Conservation (phyloP, 306 rosid genomes). For the Sindora glabra region DNA sequence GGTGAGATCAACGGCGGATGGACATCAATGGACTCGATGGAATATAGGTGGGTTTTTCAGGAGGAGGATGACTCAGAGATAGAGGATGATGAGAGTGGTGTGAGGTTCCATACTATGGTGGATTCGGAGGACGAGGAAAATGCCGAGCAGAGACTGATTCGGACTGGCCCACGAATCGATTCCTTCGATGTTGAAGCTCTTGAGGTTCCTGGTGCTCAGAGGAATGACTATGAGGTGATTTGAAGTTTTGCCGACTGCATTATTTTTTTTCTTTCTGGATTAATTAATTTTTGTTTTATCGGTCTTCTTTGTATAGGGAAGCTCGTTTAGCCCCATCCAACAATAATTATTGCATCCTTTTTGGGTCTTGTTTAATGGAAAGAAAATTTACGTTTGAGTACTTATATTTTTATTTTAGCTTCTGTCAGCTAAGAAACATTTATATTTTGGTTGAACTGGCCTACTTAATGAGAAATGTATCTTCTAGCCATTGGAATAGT, state of each 20-base stretch:
- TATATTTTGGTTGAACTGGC: background rate
- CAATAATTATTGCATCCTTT: background rate
- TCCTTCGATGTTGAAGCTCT: constrained; percentile 98
- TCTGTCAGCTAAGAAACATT: background rate
- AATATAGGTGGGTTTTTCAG: constrained; percentile 39
- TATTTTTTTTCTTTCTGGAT: background rate
- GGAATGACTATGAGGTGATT: constrained; percentile 67
- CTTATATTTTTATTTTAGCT: background rate
- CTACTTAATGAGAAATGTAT: background rate
- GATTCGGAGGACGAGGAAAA: constrained; percentile 87
- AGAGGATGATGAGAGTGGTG: constrained; percentile 23
- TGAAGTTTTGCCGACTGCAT: background rate
- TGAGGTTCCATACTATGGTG: constrained; percentile 23
- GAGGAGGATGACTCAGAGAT: constrained; percentile 31
- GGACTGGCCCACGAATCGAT: constrained; percentile 90
- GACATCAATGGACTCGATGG: constrained; percentile 32
- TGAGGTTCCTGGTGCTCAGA: constrained; percentile 76
- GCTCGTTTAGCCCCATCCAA: background rate
- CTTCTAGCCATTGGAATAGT: background rate
- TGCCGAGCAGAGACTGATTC: constrained; percentile 74
- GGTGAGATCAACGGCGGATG: constrained; percentile 28
- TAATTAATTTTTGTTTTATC: background rate
- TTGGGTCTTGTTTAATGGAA: background rate
- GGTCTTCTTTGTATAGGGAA: background rate
- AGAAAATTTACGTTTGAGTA: background rate